Evolutionary conservation across 495 filamentous ascomycete genomes (phyloP), one percentile per base, ranked within the genome.

Genomic region (Podospora pseudoanserina): DNA sequence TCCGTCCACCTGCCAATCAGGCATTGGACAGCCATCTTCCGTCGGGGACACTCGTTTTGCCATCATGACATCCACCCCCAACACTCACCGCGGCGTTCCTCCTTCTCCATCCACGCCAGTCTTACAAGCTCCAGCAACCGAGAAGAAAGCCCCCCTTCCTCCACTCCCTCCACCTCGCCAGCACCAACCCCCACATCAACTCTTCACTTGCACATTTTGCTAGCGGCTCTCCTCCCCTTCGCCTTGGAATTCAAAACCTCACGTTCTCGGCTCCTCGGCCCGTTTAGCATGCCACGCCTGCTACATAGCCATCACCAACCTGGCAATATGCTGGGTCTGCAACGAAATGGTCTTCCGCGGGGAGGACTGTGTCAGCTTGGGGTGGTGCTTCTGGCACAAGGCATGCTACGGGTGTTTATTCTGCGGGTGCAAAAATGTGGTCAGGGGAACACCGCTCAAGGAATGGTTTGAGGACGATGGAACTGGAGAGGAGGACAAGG

Each of bases 201-300:
- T 75, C 44, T 84, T 84, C 72, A 79, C 78, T 7, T 84, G 83
- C 74, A 84, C 82, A 3, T 82, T 84, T 71, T 83, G 82, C 77
- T 82, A 77, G 80, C 71, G 68, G 53, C 63, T 68, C 18, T 76
- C 72, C 30, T 65, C 64, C 18, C 20, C 32, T 63, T 63, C 32
- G 32, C 27, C 59, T 20, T 20, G 9, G 56, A 30, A 26, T 18
- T n/a, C 59, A 13, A 61, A 61, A 19, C 61, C 61, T 4, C 32
- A 32, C 5, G 32, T 74, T 58, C 72, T 77, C 16, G 76, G 78
- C 11, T 71, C 63, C 9, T 68, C 75, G 0, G 75, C 77, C 27
- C 76, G 81, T 1, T 76, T 83, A 19, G 75, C 77, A n/a, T 84
- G 80, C 68, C 67, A 68, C 15, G 16, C 72, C 0, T 85, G 83